These are phyloP conservation scores for Cladosporium austrohemisphaericum DNA, from an alignment of 2,329 filamentous ascomycete species.

Conservation along the genomic window DNA sequence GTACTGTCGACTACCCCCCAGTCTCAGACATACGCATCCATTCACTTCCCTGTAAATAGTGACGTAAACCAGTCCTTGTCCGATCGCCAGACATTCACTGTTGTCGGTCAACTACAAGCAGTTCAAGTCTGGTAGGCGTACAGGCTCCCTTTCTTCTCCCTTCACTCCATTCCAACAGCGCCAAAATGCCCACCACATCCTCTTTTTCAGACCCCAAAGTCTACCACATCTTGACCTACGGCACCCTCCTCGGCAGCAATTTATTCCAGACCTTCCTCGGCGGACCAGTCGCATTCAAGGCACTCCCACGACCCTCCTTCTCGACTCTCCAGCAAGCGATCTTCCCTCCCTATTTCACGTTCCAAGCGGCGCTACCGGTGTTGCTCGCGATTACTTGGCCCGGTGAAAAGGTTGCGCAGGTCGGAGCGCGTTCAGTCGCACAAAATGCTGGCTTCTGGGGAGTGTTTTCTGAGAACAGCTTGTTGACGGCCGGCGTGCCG, in stretches of 20 bases:
- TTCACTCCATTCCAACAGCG: neutral
- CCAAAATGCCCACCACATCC: slow-evolving; percentile 44
- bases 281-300: slow-evolving; percentile 71
- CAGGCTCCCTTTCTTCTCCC: neutral
- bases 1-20: neutral
- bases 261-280: slow-evolving; percentile 81
- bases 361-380: slow-evolving; percentile 73
- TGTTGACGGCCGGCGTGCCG: slow-evolving; percentile 63
- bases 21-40: slow-evolving; percentile 1
- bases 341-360: slow-evolving; percentile 83
- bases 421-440: slow-evolving; percentile 23
- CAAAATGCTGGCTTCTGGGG: slow-evolving; percentile 28
- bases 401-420: slow-evolving; percentile 42
- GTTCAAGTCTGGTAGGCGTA: neutral
- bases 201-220: slow-evolving; percentile 61
- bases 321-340: slow-evolving; percentile 72
- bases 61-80: slow-evolving; percentile 5
- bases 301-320: slow-evolving; percentile 76
- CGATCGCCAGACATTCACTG: neutral
- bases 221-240: slow-evolving; percentile 75
- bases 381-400: slow-evolving; percentile 78
- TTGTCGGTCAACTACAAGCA: neutral
- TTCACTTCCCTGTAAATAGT: slow-evolving; percentile 1
- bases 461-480: slow-evolving; percentile 57
- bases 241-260: slow-evolving; percentile 75